Evolutionary conservation across 441 rosid species (phyloP), one percentile per base, ranked within the genome.

Genomic region (Arabidopsis lyrata): DNA sequence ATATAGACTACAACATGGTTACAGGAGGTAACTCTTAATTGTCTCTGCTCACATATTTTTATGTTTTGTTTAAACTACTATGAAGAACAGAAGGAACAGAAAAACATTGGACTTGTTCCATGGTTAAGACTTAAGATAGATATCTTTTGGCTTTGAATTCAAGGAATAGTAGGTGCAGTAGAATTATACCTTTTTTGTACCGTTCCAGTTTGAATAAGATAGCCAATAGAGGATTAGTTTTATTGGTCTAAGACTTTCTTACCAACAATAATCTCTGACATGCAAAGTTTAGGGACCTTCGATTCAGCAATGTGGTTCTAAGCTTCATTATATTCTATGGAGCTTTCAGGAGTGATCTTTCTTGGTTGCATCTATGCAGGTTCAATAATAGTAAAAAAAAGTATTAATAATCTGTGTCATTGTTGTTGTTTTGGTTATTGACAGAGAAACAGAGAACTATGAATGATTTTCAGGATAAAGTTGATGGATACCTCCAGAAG

Each of bases 401-500:
- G n/a, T n/a, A n/a, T n/a, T n/a, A n/a, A 47, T 6, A 9, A 52
- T 39, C 16, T 66, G 56, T 57, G 39, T 35, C 70, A 31, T 72
- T 48, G 35, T 57, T 53, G 22, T 52, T 69, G 76, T 36, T 72
- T 71, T 67, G 59, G 38, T 24, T 71, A 55, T 58, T 57, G 59
- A 76, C 94, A 93, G 99, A 86, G 73, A 96, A 88, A 81, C 80
- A 83, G 36, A 84, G 81, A 78, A 81, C 69, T 75, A 74, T 77
- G 75, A 80, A 74, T 78, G 87, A 83, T 59, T 42, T 79, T 76
- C 90, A 83, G 62, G 88, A 84, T 15, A 95, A 89, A 84, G 86
- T 65, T 74, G 90, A 81, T 59, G 94, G 95, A 73, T 90, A 88
- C 78, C 87, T 89, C 64, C 88, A 75, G 47, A 92, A 94, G 99